phyloP scores from a whole-genome alignment of 2,329 filamentous ascomycete genomes.

The Phaeophleospora eucalypticola region DNA sequence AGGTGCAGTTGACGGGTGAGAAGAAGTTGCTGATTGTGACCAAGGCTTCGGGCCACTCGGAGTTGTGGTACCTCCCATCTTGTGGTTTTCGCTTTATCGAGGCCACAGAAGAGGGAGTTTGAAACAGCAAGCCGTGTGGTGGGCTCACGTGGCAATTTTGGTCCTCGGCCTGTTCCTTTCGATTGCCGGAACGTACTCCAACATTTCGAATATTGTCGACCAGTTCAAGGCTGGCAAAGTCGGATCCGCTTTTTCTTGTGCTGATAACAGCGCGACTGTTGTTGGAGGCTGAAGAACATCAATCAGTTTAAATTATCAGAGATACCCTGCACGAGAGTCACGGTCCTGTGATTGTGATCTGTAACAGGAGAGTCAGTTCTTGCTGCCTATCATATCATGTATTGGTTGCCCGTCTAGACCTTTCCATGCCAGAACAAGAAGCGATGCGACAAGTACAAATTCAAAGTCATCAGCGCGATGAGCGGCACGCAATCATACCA shows the following conservation, averaged over 20 bases:
- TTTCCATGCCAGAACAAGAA: conserved; percentile 35
- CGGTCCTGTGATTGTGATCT: too few species aligned
- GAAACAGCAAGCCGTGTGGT: conserved; percentile 5
- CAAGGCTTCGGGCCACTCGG: conserved; percentile 9
- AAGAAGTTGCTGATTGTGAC: too few species aligned
- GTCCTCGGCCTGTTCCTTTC: conserved; percentile 43
- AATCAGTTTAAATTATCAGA: too few species aligned
- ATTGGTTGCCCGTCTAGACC: too few species aligned
- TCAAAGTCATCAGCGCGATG: conserved; percentile 38
- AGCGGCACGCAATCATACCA: conserved; percentile 42
- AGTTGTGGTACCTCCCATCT: conserved; percentile 8
- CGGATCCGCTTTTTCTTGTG: conserved; percentile 13
- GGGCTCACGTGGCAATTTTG: conserved; percentile 8
- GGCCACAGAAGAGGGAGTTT: not conserved
- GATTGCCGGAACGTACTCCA: conserved; percentile 42
- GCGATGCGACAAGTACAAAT: conserved; percentile 39
- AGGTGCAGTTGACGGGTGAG: too few species aligned
- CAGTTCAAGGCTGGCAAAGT: conserved; percentile 14
- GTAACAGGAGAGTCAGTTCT: too few species aligned
- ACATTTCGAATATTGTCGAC: conserved; percentile 15
- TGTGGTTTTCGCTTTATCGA: conserved; percentile 11
- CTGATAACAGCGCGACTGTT: conserved; percentile 9
- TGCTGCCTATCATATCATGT: too few species aligned
- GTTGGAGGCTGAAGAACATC: too few species aligned
- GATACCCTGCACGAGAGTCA: too few species aligned